phyloP scores from a whole-genome alignment of 768 basidiomycete genomes.

The Tricholomella constricta region DNA sequence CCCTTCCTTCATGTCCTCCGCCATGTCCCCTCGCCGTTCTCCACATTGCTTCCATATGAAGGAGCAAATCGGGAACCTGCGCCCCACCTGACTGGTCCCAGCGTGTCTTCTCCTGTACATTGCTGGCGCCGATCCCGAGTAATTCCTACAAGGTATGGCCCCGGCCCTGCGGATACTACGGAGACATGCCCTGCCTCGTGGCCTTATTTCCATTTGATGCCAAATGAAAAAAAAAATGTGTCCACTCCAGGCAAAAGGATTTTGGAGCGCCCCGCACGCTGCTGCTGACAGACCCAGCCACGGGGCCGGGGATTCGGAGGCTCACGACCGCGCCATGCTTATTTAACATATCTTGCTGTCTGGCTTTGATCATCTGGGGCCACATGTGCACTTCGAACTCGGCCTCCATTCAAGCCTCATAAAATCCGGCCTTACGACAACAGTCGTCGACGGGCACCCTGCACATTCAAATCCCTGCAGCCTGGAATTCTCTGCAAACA shows the following conservation, averaged over 20 bases:
- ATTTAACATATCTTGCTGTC: too few relatives aligned
- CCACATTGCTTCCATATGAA: background rate
- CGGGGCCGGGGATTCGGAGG: too few relatives aligned
- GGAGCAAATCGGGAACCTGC: too few relatives aligned
- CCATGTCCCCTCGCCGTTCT: background rate
- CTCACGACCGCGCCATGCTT: too few relatives aligned
- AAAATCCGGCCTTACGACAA: too few relatives aligned
- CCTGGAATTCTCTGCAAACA: background rate
- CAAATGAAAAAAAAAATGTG: slow-evolving; percentile 2
- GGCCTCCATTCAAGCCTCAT: too few relatives aligned
- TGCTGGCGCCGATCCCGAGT: too few relatives aligned
- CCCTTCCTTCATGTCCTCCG: background rate
- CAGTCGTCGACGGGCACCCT: background rate
- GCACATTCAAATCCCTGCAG: background rate
- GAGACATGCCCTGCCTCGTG: slow-evolving; percentile 15
- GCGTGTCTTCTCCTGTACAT: too few relatives aligned
- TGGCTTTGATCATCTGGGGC: too few relatives aligned
- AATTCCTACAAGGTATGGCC: background rate
- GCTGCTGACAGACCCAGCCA: background rate
- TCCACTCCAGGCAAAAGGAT: background rate
- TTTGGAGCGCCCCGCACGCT: background rate
- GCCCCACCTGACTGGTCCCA: too few relatives aligned
- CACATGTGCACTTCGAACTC: too few relatives aligned
- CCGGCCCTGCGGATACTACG: slow-evolving; percentile 10
- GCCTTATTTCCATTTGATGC: slow-evolving; percentile 21